Evolutionary conservation across 2,329 filamentous ascomycete genomes (phyloP), one percentile per base, ranked within the genome.

Genomic region (Phialophora chinensis): DNA sequence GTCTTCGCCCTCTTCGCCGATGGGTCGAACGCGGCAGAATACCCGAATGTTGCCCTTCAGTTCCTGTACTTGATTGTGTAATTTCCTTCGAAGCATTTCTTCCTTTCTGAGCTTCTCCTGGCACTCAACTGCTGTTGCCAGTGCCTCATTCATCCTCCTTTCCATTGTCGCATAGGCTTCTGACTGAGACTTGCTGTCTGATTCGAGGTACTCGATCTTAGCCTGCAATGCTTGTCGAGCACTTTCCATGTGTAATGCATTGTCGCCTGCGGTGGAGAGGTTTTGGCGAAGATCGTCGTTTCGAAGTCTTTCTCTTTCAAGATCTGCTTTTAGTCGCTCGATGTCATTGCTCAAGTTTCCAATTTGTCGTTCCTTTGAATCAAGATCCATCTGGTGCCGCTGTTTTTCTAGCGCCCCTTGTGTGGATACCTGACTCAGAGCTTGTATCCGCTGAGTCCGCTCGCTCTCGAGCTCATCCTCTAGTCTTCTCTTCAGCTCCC

Each of bases 41-140:
- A 99, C 95, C 23, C 95, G 90, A 74, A 99, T 99, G 76, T 99
- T 99, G 73, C 95, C 95, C 78, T 97, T 97, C 66, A 99, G 86
- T 75, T 99, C 95, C 77, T 99, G 93, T 55, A 99, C 94, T 77
- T 96, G 95, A 79, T 98, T 98, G 82, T 98, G 97, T 0, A 99
- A 85, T 72, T 96, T 94, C 25, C 95, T 87, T 14, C 95, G 88
- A 59, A 97, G 83, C 0, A 91, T 95, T 79, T 99, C 95, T 76
- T 98, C 95, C 74, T 90, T 92, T 69, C 95, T 90, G 31, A 99
- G 83, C 75, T 95, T 97, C 71, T 92, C 88, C 64, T 91, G 88
- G 0, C 91, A 88, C 42, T 87, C 84, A 33, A 91, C 88, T 0
- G 90, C 91, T 23, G 85, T 81, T 14, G 86, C 85, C 27, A 92